A percentile compares a stretch with the other conserved stretches of the same genome.
Evolutionary conservation across 2,329 filamentous ascomycete genomes (phyloP).

Genomic region (Penicillium sp.): DNA sequence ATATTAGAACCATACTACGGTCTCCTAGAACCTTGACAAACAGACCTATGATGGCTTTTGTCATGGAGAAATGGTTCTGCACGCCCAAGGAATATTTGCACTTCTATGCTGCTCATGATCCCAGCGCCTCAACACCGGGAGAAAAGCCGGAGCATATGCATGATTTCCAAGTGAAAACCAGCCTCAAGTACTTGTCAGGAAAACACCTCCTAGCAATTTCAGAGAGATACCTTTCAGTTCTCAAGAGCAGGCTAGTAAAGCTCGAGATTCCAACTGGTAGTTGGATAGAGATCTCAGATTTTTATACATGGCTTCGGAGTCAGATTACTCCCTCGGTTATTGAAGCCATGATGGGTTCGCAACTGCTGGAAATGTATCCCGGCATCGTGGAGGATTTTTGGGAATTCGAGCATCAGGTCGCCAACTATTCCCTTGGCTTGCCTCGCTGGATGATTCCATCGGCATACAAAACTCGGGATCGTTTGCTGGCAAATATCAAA

Average conservation of each 20-base stretch:
- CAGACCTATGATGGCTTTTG: not conserved
- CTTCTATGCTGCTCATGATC: not conserved
- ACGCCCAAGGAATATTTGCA: not conserved
- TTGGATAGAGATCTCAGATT: not conserved
- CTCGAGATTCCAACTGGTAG: not conserved
- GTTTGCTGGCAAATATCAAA: not conserved
- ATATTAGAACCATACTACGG: not conserved
- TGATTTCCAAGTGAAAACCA: not conserved
- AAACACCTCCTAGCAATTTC: not conserved
- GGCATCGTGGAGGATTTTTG: not conserved
- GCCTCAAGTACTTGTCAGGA: not conserved
- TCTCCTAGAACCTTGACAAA: not conserved
- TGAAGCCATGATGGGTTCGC: not conserved
- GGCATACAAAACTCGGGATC: not conserved
- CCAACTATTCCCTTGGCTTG: not conserved
- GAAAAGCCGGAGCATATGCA: not conserved
- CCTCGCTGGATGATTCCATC: not conserved
- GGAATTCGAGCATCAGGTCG: not conserved
- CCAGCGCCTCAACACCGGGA: not conserved
- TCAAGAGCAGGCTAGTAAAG: not conserved
- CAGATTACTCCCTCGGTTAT: not conserved
- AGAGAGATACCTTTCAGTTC: not conserved
- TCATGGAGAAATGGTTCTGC: not conserved
- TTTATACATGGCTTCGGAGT: not conserved
- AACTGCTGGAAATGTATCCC: not conserved